phyloP scores from a whole-genome alignment of 805 yeast genomes.

The Priceomyces medius region DNA sequence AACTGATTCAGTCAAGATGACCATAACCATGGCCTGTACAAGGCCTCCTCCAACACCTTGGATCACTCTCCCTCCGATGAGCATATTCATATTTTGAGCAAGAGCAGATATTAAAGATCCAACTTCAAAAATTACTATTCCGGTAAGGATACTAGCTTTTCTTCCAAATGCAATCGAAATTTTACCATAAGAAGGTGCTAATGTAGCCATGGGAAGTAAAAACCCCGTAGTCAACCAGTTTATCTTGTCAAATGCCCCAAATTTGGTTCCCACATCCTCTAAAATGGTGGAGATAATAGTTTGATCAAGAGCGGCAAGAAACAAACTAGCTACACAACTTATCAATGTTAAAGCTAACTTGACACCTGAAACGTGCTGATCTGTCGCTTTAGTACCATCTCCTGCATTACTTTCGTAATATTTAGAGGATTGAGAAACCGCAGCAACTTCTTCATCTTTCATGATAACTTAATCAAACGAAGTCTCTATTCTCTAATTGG shows the following conservation, averaged over 20 bases:
- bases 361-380: constrained; percentile 33
- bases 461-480: background rate
- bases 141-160: constrained; percentile 46
- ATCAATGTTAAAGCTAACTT: constrained; percentile 23
- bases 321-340: constrained; percentile 30
- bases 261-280: constrained; percentile 48
- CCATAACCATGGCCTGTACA: constrained; percentile 54
- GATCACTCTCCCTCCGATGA: constrained; percentile 70
- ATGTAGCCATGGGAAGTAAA: constrained; percentile 51
- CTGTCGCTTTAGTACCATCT: constrained; percentile 38
- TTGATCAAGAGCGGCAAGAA: constrained; percentile 53
- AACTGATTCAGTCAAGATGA: constrained; percentile 57
- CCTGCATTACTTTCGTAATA: constrained; percentile 41
- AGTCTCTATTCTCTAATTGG: too few relatives aligned
- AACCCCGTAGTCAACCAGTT: constrained; percentile 63
- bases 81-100: constrained; percentile 52
- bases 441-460: background rate
- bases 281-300: constrained; percentile 57
- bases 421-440: constrained; percentile 8
- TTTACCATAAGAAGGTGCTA: constrained; percentile 59
- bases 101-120: constrained; percentile 64
- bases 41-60: constrained; percentile 76
- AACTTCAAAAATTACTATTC: constrained; percentile 54
- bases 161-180: constrained; percentile 58
- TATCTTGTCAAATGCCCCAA: constrained; percentile 48